These are phyloP conservation scores for Papiliotrema terrestris DNA, from an alignment of 1,284 basidiomycete species.

Conservation along the genomic window DNA sequence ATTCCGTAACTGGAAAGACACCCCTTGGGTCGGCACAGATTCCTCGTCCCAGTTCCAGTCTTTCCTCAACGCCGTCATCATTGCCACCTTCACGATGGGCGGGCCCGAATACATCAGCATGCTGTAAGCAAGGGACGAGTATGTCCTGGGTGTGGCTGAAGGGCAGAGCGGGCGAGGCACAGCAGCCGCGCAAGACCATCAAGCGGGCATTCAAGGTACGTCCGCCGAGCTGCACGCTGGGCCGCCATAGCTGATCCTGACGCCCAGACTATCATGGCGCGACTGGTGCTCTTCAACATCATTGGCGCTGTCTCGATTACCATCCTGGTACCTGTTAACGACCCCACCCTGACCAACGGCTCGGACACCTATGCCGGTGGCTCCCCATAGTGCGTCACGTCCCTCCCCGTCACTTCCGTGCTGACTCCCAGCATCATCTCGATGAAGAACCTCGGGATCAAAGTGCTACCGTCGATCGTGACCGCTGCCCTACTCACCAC, in stretches of 20 bases:
- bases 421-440: constrained; percentile 29
- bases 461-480: constrained; percentile 42
- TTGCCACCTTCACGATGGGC: constrained; percentile 23
- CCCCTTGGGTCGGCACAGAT: constrained; percentile 29
- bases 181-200: constrained; percentile 24
- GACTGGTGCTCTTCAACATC: constrained; percentile 39
- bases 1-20: constrained; percentile 62
- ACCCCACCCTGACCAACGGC: constrained; percentile 8
- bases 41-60: constrained; percentile 8
- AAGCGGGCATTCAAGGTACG: constrained; percentile 43
- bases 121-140: not conserved
- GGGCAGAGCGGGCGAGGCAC: constrained; percentile 9
- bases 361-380: constrained; percentile 31
- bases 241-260: no score
- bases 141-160: no score
- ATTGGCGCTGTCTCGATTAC: constrained; percentile 32
- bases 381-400: constrained; percentile 6
- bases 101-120: constrained; percentile 27
- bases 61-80: constrained; percentile 18
- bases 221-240: constrained; percentile 19
- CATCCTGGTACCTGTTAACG: constrained; percentile 21
- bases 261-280: constrained; percentile 20
- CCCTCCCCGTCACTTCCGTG: not conserved
- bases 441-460: constrained; percentile 42
- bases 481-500: constrained; percentile 40